Conservation (phyloP, 306 rosid genomes). For the Boehmeria nivea region DNA sequence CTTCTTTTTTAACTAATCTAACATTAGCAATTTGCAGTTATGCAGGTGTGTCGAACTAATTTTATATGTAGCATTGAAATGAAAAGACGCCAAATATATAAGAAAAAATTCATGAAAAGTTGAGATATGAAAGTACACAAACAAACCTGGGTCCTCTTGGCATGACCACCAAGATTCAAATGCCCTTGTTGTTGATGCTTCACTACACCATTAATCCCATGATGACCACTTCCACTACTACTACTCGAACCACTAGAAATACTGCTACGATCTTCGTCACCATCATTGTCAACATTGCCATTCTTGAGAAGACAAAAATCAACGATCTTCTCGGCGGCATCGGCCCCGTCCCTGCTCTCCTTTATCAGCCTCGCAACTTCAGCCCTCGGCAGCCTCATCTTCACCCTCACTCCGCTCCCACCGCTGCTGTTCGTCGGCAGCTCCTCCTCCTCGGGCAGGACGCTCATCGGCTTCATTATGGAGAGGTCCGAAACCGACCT, state of each 20-base stretch:
- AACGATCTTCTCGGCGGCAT: conserved; percentile 70
- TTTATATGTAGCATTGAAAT: too few species aligned
- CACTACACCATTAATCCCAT: background rate
- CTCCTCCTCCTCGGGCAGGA: conserved; percentile 22
- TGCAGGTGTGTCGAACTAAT: too few species aligned
- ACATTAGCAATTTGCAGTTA: too few species aligned
- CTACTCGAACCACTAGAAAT: background rate
- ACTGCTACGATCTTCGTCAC: conserved; percentile 7
- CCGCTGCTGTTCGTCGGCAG: too few species aligned
- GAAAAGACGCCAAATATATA: too few species aligned
- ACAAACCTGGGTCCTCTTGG: conserved; percentile 47
- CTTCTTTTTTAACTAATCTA: too few species aligned
- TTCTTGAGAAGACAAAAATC: conserved; percentile 41
- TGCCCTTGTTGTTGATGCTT: conserved; percentile 15
- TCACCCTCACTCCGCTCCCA: conserved; percentile 44
- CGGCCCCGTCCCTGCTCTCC: conserved; percentile 52
- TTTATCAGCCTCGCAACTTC: conserved; percentile 69
- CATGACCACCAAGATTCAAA: conserved; percentile 14
- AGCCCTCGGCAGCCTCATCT: conserved; percentile 60
- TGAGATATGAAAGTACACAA: conserved; percentile 11
- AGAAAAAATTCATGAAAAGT: conserved; percentile 1
- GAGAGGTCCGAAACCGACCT: conserved; percentile 73
- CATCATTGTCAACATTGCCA: conserved; percentile 5
- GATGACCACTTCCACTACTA: background rate
- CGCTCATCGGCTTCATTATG: conserved; percentile 34